These are phyloP conservation scores for Madurella fahalii DNA, from an alignment of 2,329 filamentous ascomycete species.

Conservation along the genomic window DNA sequence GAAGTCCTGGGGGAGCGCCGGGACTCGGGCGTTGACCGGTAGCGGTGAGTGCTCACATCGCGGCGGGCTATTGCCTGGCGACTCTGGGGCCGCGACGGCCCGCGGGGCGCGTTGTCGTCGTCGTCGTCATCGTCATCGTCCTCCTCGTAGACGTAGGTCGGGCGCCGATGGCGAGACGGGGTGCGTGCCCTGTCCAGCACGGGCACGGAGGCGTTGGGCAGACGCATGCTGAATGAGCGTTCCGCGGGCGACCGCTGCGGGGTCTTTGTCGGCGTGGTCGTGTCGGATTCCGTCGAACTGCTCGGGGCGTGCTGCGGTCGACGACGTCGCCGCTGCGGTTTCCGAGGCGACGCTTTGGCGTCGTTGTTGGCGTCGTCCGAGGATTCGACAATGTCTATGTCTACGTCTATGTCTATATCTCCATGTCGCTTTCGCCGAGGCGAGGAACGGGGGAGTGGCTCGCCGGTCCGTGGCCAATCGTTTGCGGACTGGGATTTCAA, in stretches of 20 bases:
- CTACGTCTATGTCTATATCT: conserved; percentile 22
- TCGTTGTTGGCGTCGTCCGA: conserved; percentile 18
- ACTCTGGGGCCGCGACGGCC: conserved; percentile 27
- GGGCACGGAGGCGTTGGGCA: conserved; percentile 30
- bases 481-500: conserved; percentile 24
- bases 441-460: conserved; percentile 27
- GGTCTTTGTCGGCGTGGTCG: conserved; percentile 18
- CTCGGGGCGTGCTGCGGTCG: conserved; percentile 18
- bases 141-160: conserved; percentile 26
- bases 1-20: conserved; percentile 29
- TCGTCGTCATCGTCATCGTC: conserved; percentile 23
- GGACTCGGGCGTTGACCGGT: conserved; percentile 35
- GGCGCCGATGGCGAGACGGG: conserved; percentile 21
- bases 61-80: conserved; percentile 25
- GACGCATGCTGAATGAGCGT: conserved; percentile 29
- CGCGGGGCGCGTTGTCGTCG: conserved; percentile 14
- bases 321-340: conserved; percentile 12
- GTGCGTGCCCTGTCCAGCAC: conserved; percentile 25
- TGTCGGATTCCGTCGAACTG: conserved; percentile 15
- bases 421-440: conserved; percentile 29
- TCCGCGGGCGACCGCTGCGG: conserved; percentile 15
- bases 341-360: conserved; percentile 18
- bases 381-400: conserved; percentile 22
- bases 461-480: conserved; percentile 30
- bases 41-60: conserved; percentile 30